Evolutionary conservation across 768 basidiomycete species (phyloP).

Genomic region (Suillus luteus): DNA sequence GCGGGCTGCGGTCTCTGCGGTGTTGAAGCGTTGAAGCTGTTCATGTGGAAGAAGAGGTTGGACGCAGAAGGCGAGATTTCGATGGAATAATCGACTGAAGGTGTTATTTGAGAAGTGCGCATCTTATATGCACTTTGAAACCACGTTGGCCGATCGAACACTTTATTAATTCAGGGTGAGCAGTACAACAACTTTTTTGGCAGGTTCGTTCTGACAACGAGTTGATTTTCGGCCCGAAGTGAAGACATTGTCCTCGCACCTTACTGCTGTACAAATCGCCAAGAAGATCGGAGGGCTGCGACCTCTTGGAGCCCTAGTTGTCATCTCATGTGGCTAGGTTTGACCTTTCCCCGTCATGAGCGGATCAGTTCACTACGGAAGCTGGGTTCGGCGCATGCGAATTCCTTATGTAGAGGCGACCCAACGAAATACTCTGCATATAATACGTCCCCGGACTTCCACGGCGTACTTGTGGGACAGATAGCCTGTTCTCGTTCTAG

Average conservation of each 20-base stretch:
- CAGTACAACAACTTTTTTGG: neutral
- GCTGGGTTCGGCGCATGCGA: neutral
- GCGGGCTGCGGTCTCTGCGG: neutral
- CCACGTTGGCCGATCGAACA: neutral
- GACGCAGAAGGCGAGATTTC: neutral
- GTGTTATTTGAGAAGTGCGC: neutral
- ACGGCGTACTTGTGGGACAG: no score
- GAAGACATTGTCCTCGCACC: neutral
- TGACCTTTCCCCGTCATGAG: neutral
- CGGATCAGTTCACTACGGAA: neutral
- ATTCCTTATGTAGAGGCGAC: neutral
- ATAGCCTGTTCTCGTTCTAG: neutral
- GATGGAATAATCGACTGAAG: neutral
- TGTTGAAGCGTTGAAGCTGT: neutral
- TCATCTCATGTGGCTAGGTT: neutral
- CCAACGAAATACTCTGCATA: neutral
- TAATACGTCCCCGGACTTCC: no score
- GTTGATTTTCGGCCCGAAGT: neutral
- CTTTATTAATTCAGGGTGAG: neutral
- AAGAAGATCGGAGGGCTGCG: neutral
- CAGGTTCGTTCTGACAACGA: slow-evolving; percentile 1
- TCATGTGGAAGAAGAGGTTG: neutral
- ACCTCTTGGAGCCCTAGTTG: neutral
- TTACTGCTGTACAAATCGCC: neutral
- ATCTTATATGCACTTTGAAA: neutral